A percentile compares a stretch with the other conserved stretches of the same genome.
Evolutionary conservation across 169 alveolate species (phyloP).

Genomic region (Plasmodium coatneyi): DNA sequence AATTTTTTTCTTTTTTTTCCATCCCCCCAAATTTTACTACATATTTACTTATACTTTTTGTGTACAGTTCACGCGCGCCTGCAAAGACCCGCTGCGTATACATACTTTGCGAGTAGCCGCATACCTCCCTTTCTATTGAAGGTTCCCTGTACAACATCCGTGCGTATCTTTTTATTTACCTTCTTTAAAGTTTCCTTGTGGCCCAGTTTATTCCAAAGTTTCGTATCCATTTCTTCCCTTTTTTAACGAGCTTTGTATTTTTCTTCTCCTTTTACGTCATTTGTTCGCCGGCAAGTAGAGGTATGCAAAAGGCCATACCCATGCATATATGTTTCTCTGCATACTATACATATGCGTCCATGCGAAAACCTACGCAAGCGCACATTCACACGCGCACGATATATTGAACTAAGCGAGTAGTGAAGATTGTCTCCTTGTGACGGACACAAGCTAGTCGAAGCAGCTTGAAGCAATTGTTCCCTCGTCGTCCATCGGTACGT

Average conservation of each 20-base stretch:
- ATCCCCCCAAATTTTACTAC: background rate
- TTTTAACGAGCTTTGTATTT: background rate
- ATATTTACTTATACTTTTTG: background rate
- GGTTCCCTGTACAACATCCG: background rate
- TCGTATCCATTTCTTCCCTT: background rate
- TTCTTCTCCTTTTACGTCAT: background rate
- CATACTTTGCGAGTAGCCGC: background rate
- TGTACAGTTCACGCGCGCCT: background rate
- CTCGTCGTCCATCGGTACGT: background rate
- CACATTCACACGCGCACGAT: background rate
- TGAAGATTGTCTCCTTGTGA: background rate
- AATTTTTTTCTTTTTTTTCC: background rate
- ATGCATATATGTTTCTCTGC: background rate
- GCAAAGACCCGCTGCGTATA: background rate
- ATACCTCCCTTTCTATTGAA: background rate
- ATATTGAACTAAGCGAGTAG: constrained; percentile 1
- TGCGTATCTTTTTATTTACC: background rate
- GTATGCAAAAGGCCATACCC: background rate
- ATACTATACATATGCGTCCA: background rate
- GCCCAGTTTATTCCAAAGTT: background rate
- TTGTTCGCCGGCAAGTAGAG: background rate
- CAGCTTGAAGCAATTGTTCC: background rate
- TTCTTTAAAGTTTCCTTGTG: background rate
- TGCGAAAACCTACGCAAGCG: background rate
- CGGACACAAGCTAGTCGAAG: background rate